Evolutionary conservation across 805 yeast genomes (phyloP).

Genomic region (Yamadazyma akitaensis): DNA sequence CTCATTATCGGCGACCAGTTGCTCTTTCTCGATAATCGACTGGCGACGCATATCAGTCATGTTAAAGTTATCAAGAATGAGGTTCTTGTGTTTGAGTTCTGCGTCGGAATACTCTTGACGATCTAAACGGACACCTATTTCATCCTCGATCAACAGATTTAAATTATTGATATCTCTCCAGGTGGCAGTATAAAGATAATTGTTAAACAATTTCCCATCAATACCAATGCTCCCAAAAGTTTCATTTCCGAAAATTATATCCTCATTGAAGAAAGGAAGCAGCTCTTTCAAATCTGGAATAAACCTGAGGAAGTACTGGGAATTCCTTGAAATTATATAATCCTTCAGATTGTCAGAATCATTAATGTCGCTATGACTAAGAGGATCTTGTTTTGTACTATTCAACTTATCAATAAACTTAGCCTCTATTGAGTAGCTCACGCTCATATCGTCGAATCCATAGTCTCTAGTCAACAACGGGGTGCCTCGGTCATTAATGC

Average conservation of each 20-base stretch:
- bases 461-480: slow-evolving; percentile 52
- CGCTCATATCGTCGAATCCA: slow-evolving; percentile 40
- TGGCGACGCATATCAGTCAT: slow-evolving; percentile 5
- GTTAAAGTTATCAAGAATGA: slow-evolving; percentile 15
- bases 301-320: slow-evolving; percentile 37
- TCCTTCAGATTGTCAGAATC: slow-evolving; percentile 30
- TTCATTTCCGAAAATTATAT: slow-evolving; percentile 23
- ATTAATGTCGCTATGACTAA: slow-evolving; percentile 36
- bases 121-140: slow-evolving; percentile 31
- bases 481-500: slow-evolving; percentile 45
- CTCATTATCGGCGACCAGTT: background rate
- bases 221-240: slow-evolving; percentile 31
- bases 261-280: slow-evolving; percentile 23
- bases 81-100: slow-evolving; percentile 33
- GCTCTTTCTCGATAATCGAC: slow-evolving; percentile 10
- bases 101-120: slow-evolving; percentile 23
- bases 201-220: slow-evolving; percentile 30
- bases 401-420: slow-evolving; percentile 47
- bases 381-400: slow-evolving; percentile 25
- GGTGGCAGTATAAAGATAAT: slow-evolving; percentile 24
- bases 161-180: slow-evolving; percentile 31
- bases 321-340: slow-evolving; percentile 34
- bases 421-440: slow-evolving; percentile 53
- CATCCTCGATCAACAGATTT: slow-evolving; percentile 32
- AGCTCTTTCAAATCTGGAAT: slow-evolving; percentile 36